Evolutionary conservation across 2,329 filamentous ascomycete species (phyloP).

Genomic region (Colletotrichum aenigma): DNA sequence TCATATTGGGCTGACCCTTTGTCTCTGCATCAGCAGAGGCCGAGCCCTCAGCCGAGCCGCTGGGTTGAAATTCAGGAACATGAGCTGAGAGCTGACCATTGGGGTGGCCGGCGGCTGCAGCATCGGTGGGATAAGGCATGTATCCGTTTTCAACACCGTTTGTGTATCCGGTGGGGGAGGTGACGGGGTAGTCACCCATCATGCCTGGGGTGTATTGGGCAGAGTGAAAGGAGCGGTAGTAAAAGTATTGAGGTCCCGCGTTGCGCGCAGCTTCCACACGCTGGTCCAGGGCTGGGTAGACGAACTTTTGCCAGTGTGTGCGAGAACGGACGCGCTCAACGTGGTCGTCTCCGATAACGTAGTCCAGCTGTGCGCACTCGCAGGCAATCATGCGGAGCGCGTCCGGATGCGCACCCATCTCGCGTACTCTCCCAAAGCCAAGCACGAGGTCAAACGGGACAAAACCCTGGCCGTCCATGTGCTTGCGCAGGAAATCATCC

Average conservation of each 20-base stretch:
- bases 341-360: conserved; percentile 75
- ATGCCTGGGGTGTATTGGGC: conserved; percentile 24
- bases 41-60: not conserved
- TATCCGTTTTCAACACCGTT: conserved; percentile 23
- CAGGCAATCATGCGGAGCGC: conserved; percentile 56
- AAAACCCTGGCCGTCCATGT: conserved; percentile 96
- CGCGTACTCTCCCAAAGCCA: conserved; percentile 84
- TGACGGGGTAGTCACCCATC: conserved; percentile 28
- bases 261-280: conserved; percentile 77
- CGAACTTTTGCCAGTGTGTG: conserved; percentile 80
- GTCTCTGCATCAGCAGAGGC: not conserved
- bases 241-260: conserved; percentile 60
- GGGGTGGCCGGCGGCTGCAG: conserved; percentile 35
- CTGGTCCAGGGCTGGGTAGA: conserved; percentile 71
- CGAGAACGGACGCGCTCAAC: conserved; percentile 78
- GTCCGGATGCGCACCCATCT: conserved; percentile 52
- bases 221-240: conserved; percentile 27
- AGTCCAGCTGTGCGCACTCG: conserved; percentile 75
- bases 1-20: conserved; percentile 1
- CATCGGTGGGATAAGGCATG: conserved; percentile 1
- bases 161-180: conserved; percentile 31
- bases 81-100: conserved; percentile 60
- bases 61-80: conserved; percentile 66
- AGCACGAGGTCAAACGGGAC: conserved; percentile 81
- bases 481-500: conserved; percentile 83